These are phyloP conservation scores for Dalechampia spathulata DNA, from an alignment of 441 rosid species.

Conservation along the genomic window DNA sequence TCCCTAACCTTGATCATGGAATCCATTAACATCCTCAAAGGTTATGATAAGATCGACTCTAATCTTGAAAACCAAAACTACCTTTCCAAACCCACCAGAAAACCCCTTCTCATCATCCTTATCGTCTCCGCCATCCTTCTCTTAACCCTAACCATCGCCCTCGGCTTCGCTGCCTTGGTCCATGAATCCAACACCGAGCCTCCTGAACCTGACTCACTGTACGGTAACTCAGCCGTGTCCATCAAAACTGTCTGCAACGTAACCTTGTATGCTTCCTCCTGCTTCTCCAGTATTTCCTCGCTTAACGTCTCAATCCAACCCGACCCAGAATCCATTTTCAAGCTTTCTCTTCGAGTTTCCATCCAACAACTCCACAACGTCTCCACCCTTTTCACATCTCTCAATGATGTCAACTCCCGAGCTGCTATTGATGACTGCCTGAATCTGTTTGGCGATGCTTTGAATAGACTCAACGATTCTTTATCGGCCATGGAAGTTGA, in stretches of 20 bases:
- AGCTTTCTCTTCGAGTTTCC: constrained; percentile 40
- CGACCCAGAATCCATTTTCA: constrained; percentile 50
- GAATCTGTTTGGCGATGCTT: constrained; percentile 40
- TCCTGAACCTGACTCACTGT: constrained; percentile 12
- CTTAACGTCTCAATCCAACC: constrained; percentile 22
- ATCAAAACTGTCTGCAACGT: constrained; percentile 50
- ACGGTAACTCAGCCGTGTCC: constrained; percentile 25
- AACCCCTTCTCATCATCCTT: constrained; percentile 23
- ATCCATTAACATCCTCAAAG: constrained; percentile 43
- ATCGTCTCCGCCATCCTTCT: constrained; percentile 31
- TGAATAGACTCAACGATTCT: constrained; percentile 53
- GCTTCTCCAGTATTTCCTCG: constrained; percentile 49
- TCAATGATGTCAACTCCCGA: constrained; percentile 30
- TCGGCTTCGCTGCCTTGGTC: constrained; percentile 22
- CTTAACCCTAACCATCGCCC: constrained; percentile 29
- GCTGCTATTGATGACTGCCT: constrained; percentile 49
- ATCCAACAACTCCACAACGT: constrained; percentile 27
- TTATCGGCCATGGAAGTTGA: constrained; percentile 27
- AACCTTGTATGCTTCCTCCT: constrained; percentile 55
- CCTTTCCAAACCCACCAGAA: constrained; percentile 16
- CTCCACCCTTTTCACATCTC: constrained; percentile 23
- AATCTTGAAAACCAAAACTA: constrained; percentile 27
- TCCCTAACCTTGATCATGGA: constrained; percentile 33
- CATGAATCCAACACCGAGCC: constrained; percentile 23
- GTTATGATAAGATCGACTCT: constrained; percentile 43